Conservation (phyloP, 163 green algal species). For the Scenedesmus sp. region DNA sequence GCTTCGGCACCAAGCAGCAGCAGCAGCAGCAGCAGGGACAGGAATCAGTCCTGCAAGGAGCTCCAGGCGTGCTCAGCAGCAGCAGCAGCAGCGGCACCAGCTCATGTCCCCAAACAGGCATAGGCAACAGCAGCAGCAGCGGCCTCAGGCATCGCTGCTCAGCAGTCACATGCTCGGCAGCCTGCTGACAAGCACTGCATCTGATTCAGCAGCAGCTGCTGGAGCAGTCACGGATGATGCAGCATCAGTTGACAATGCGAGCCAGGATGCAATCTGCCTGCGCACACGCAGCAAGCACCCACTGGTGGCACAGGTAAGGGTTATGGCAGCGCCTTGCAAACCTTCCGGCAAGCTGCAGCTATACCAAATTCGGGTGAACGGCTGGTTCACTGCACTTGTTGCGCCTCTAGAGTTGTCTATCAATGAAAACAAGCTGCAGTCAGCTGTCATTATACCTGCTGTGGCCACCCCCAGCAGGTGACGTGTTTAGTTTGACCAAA, state of each 20-base stretch:
- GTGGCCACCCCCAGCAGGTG: too few relatives aligned
- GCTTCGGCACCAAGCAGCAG: neutral
- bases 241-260: neutral
- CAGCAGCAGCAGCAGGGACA: neutral
- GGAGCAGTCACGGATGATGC: neutral
- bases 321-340: neutral
- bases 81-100: neutral
- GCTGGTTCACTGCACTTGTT: too few relatives aligned
- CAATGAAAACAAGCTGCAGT: too few relatives aligned
- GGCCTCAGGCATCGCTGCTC: neutral
- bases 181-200: neutral
- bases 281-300: slow-evolving; percentile 37
- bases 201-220: neutral
- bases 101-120: neutral
- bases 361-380: neutral
- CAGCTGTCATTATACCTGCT: too few relatives aligned
- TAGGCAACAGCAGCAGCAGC: neutral
- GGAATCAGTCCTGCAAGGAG: neutral
- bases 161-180: neutral
- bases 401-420: too few relatives aligned
- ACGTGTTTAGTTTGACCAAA: neutral
- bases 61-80: too few relatives aligned
- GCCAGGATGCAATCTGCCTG: slow-evolving; percentile 29
- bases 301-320: neutral
- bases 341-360: neutral